Evolutionary conservation across 2,329 filamentous ascomycete genomes (phyloP).

Genomic region (Aspergillus intermedius): DNA sequence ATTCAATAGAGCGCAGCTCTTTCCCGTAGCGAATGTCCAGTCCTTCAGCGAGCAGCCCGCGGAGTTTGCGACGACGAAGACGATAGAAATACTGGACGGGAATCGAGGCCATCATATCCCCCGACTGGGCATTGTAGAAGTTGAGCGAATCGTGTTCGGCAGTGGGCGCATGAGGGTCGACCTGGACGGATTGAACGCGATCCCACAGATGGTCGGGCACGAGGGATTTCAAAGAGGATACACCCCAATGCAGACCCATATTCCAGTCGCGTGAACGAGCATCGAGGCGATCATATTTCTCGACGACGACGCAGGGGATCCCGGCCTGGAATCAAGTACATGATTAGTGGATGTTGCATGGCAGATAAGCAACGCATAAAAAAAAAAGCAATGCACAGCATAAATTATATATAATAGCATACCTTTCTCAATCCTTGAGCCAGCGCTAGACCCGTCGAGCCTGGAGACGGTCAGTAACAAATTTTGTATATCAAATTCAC

Average conservation of each 20-base stretch:
- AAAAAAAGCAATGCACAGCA: background rate
- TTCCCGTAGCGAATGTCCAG: slow-evolving; percentile 22
- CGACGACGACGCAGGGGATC: slow-evolving; percentile 19
- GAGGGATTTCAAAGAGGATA: slow-evolving; percentile 13
- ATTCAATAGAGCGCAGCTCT: slow-evolving; percentile 10
- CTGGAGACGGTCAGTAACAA: slow-evolving; percentile 15
- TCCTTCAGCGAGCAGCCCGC: slow-evolving; percentile 19
- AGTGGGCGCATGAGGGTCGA: slow-evolving; percentile 21
- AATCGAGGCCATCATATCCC: slow-evolving; percentile 20
- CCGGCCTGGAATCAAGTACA: slow-evolving; percentile 11
- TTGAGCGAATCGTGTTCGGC: slow-evolving; percentile 14
- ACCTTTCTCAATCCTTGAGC: slow-evolving; percentile 39
- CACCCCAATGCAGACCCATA: slow-evolving; percentile 30
- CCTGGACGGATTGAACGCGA: slow-evolving; percentile 20
- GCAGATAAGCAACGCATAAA: background rate
- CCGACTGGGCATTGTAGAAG: slow-evolving; percentile 21
- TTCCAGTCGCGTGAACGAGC: slow-evolving; percentile 24
- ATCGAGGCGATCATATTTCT: slow-evolving; percentile 17
- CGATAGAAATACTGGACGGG: slow-evolving; percentile 22
- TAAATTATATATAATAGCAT: background rate
- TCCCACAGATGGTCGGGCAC: slow-evolving; percentile 19
- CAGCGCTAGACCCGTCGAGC: slow-evolving; percentile 36
- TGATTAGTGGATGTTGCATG: background rate
- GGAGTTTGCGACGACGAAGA: slow-evolving; percentile 23
- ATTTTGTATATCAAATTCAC: background rate